These are phyloP conservation scores for Craspedostauros australis DNA, from an alignment of 108 stramenopile genomes.

Conservation along the genomic window DNA sequence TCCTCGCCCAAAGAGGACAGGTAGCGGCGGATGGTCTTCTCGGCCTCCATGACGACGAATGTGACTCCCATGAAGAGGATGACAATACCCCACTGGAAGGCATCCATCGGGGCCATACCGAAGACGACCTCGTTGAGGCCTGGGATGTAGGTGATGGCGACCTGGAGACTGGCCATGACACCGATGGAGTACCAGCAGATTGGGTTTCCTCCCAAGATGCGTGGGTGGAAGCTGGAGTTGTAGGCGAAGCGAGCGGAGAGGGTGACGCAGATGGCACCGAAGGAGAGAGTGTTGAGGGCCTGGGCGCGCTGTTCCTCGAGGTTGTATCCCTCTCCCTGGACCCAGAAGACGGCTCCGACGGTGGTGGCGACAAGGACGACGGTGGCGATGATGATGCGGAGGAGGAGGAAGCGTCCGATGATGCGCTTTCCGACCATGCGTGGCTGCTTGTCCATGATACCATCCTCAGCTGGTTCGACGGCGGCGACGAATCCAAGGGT, in stretches of 20 bases:
- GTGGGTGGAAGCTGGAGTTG: slow-evolving; percentile 42
- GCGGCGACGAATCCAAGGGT: slow-evolving; percentile 80
- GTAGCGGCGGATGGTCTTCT: slow-evolving; percentile 72
- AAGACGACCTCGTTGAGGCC: slow-evolving; percentile 74
- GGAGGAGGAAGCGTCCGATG: slow-evolving; percentile 66
- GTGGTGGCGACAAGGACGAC: slow-evolving; percentile 40
- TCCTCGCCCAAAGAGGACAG: slow-evolving; percentile 60
- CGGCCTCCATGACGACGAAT: slow-evolving; percentile 70
- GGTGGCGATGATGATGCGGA: slow-evolving; percentile 66
- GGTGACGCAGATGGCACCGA: slow-evolving; percentile 74
- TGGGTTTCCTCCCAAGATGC: slow-evolving; percentile 59
- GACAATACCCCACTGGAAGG: slow-evolving; percentile 55
- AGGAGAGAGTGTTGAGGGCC: slow-evolving; percentile 74
- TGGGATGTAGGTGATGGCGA: slow-evolving; percentile 74
- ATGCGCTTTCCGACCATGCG: slow-evolving; percentile 73
- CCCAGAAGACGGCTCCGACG: slow-evolving; percentile 49
- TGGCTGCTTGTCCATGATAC: slow-evolving; percentile 71
- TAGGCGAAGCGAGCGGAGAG: slow-evolving; percentile 74
- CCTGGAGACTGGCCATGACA: slow-evolving; percentile 48
- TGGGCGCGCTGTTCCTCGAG: slow-evolving; percentile 37
- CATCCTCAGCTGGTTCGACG: slow-evolving; percentile 80
- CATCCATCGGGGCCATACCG: slow-evolving; percentile 68
- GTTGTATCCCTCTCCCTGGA: slow-evolving; percentile 12
- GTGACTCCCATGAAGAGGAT: slow-evolving; percentile 41
- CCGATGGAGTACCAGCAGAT: slow-evolving; percentile 46